Conservation (phyloP, 495 filamentous ascomycete species). For the Schizothecium vesticola region DNA sequence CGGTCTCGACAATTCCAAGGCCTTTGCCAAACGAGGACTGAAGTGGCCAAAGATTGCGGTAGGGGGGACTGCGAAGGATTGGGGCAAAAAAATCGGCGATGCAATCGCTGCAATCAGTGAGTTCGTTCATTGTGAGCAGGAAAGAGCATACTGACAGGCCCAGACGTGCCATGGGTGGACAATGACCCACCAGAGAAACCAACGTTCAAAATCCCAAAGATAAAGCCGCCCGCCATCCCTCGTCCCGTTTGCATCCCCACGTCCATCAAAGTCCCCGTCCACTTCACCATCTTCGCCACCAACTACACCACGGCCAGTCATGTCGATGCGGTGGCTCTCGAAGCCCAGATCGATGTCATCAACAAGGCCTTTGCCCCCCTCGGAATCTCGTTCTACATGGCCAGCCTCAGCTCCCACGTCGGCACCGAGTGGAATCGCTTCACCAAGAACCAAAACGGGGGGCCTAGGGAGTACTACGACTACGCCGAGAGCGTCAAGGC, state of each 20-base stretch:
- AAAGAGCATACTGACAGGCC: not conserved
- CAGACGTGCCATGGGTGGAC: not conserved
- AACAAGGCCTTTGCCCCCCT: not conserved
- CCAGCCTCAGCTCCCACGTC: not conserved
- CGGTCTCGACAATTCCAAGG: not conserved
- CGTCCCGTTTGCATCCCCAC: not conserved
- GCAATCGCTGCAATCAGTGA: not conserved
- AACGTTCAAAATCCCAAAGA: too few species aligned
- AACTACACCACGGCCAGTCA: not conserved
- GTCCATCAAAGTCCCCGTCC: not conserved
- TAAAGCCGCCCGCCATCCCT: not conserved
- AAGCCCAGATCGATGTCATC: not conserved
- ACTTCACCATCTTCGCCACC: not conserved
- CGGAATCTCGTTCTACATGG: not conserved
- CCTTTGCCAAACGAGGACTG: not conserved
- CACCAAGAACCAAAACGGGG: not conserved
- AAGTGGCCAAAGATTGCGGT: not conserved
- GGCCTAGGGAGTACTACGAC: not conserved
- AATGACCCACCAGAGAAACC: not conserved
- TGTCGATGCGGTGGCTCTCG: not conserved
- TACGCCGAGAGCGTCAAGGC: not conserved
- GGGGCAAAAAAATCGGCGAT: too few species aligned
- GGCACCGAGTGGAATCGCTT: not conserved
- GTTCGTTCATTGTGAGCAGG: not conserved
- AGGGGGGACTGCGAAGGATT: not conserved